A percentile compares a stretch with the other conserved stretches of the same genome.
These are phyloP conservation scores for Saccharomycopsis oosterbeekiorum DNA, from an alignment of 805 yeast genomes.

Conservation along the genomic window DNA sequence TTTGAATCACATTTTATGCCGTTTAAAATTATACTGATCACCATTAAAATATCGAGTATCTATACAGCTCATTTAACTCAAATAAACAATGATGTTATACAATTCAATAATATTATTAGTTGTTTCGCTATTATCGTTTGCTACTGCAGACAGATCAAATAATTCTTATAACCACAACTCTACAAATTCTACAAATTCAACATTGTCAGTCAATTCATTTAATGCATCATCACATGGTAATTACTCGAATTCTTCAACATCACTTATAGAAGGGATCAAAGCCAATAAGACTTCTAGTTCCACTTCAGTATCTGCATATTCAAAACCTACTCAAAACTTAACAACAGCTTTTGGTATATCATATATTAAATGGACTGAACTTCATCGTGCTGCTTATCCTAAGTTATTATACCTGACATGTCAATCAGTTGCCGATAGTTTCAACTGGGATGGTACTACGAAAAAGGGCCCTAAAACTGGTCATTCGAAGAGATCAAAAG, in stretches of 20 bases:
- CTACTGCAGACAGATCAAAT: not conserved
- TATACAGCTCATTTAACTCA: not conserved
- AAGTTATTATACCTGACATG: not conserved
- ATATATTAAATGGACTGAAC: not conserved
- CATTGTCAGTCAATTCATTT: not conserved
- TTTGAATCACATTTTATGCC: not conserved
- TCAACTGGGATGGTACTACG: not conserved
- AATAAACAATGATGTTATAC: not conserved
- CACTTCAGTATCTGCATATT: not conserved
- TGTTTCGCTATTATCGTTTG: not conserved
- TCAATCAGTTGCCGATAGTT: not conserved
- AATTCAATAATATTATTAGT: not conserved
- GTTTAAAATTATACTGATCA: not conserved
- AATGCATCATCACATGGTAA: too few species aligned
- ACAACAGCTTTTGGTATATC: not conserved
- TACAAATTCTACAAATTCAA: not conserved
- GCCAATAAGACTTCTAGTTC: not conserved
- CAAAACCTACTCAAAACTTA: not conserved
- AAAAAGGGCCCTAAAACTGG: not conserved
- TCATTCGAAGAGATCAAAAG: not conserved
- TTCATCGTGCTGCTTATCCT: not conserved
- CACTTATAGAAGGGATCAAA: not conserved
- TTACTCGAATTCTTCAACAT: not conserved
- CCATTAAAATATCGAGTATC: not conserved
- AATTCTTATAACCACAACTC: not conserved